A percentile compares a stretch with the other conserved stretches of the same genome.
Evolutionary conservation across 768 basidiomycete genomes (phyloP).

Genomic region (Lactarius hengduanensis): DNA sequence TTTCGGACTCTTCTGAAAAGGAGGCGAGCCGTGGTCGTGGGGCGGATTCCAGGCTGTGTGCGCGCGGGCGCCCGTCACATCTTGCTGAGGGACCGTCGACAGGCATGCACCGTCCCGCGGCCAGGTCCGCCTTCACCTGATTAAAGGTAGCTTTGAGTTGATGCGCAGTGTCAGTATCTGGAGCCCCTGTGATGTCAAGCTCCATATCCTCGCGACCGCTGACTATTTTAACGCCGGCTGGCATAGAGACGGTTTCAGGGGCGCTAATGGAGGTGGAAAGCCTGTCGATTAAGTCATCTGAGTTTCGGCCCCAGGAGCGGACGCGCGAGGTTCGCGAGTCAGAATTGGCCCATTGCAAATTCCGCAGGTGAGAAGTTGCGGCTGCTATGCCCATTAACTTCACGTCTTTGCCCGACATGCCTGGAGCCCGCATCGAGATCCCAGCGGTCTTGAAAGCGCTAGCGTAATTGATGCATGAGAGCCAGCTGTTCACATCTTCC

Average conservation of each 20-base stretch:
- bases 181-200: constrained; percentile 47
- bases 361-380: constrained; percentile 78
- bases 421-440: constrained; percentile 73
- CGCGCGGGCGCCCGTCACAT: constrained; percentile 34
- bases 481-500: constrained; percentile 84
- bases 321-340: constrained; percentile 30
- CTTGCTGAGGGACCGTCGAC: constrained; percentile 35
- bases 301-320: constrained; percentile 39
- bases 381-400: constrained; percentile 83
- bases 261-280: constrained; percentile 17
- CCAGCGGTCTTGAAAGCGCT: constrained; percentile 86
- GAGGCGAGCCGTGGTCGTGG: constrained; percentile 27
- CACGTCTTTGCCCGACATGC: constrained; percentile 67
- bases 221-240: constrained; percentile 15
- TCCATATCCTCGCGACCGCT: constrained; percentile 34
- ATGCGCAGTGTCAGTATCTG: constrained; percentile 57
- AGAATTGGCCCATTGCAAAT: constrained; percentile 47
- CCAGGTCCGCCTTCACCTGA: constrained; percentile 82
- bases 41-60: constrained; percentile 36
- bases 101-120: constrained; percentile 45
- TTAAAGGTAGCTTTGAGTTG: constrained; percentile 83
- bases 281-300: constrained; percentile 21
- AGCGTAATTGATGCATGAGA: constrained; percentile 90
- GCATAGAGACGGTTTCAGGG: constrained; percentile 11
- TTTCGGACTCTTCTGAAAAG: constrained; percentile 27